Conservation (phyloP, 2,329 filamentous ascomycete genomes). For the Magnaporthales sp. region DNA sequence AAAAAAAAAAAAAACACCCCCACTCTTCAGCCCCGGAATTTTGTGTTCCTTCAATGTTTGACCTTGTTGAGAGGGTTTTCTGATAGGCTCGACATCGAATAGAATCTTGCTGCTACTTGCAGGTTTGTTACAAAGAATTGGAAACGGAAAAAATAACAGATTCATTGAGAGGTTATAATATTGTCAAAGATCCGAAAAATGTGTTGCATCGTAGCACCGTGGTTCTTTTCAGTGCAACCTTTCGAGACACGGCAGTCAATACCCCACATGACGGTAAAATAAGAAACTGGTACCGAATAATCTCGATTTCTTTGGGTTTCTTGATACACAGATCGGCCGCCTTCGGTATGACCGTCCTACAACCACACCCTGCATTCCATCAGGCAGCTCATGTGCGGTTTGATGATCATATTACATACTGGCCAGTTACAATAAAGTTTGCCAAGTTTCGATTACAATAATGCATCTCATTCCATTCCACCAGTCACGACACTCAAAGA, state of each 20-base stretch:
- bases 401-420: background rate
- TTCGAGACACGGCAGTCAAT: background rate
- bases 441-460: background rate
- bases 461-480: background rate
- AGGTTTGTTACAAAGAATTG: too few species aligned
- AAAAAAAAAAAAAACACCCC: too few species aligned
- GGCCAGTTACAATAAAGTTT: background rate
- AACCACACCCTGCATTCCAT: background rate
- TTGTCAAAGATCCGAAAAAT: background rate
- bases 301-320: background rate
- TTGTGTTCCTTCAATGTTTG: background rate
- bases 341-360: background rate
- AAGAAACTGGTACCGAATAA: background rate
- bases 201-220: background rate
- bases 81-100: too few species aligned
- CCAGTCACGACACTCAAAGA: background rate
- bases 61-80: background rate
- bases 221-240: background rate
- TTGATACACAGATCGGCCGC: background rate
- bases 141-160: background rate
- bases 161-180: background rate
- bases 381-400: background rate
- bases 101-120: too few species aligned
- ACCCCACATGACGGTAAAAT: background rate
- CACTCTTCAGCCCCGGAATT: background rate